These are phyloP conservation scores for Exophiala dermatitidis DNA, from an alignment of 2,329 filamentous ascomycete species.

Conservation along the genomic window DNA sequence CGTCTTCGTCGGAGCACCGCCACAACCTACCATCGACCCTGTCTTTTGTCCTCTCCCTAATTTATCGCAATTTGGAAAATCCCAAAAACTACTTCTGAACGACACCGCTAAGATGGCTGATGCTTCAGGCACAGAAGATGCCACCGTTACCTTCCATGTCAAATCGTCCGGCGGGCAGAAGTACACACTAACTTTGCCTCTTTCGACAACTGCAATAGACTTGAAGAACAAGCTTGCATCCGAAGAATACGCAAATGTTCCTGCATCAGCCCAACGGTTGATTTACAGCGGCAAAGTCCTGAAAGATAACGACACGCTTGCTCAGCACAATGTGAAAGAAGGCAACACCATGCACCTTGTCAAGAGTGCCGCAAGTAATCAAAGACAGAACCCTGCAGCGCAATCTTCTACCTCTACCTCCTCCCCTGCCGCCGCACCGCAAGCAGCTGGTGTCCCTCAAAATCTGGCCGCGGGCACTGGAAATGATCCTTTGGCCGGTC, in stretches of 20 bases:
- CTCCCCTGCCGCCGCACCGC: conserved; percentile 17
- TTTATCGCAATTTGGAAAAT: neutral
- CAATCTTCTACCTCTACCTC: conserved; percentile 39
- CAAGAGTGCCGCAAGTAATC: conserved; percentile 89
- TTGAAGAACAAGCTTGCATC: conserved; percentile 83
- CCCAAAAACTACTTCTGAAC: neutral
- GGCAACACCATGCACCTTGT: conserved; percentile 95
- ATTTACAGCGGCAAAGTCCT: conserved; percentile 97
- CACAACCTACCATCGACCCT: no score
- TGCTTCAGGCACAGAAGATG: conserved; percentile 21
- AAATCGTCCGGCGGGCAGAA: conserved; percentile 91
- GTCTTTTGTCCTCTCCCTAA: neutral
- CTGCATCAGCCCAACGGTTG: conserved; percentile 79
- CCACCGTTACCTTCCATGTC: conserved; percentile 83
- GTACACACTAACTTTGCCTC: conserved; percentile 72
- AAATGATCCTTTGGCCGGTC: conserved; percentile 80
- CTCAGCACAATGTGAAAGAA: conserved; percentile 86
- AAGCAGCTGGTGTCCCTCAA: conserved; percentile 37
- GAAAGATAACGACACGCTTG: conserved; percentile 84
- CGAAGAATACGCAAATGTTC: conserved; percentile 76
- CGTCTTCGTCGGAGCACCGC: no score
- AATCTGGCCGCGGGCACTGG: conserved; percentile 50
- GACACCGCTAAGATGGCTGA: conserved; percentile 20
- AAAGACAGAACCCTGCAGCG: conserved; percentile 49
- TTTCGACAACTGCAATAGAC: conserved; percentile 69